Base-by-base conservation (phyloP, 1,284 basidiomycete genomes). In the Leccinum holopus region DNA sequence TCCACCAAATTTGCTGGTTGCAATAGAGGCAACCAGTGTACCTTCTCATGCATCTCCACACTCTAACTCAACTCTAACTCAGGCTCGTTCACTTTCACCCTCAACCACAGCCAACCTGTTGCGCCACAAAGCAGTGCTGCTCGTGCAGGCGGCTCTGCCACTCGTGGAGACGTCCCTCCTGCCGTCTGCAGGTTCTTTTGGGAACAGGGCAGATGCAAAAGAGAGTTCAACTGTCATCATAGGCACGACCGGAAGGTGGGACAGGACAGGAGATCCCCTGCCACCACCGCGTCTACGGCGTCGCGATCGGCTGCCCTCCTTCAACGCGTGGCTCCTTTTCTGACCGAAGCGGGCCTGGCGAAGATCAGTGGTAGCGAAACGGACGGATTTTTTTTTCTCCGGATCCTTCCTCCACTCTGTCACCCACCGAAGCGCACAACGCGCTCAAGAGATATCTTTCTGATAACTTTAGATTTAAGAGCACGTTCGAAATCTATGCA, bases 391-490 rank as follows among this genome's bases (percentile, higher is more conserved):
- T 77, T 78, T 77, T 78, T 56, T 64, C 73, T 21, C 66, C 64
- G 8, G 68, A 76, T 59, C 0, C 59, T 5, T 58, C 66, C 0
- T 57, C 63, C 14, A 70, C 68, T 0, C 66, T 81, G 41, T 78
- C 79, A 5, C 86, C 86, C 0, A 73, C 75, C 32, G 78, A 85
- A 60, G 81, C 81, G 0, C 86, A 88, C 49, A 81, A 81, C 53
- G 66, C 73, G 25, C 68, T 88, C 33, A 81, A 80, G 61, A 67
- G 61, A 44, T 87, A 80, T 67, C 72, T 84, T 12, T 57, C 53
- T 9, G 81, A 85, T 55, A 65, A 72, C 28, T 87, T 79, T 68
- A 68, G 69, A 41, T 87, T 89, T 65, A 68, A 67, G 0, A 70
- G 52, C 1, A 71, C 81, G 0, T 72, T 75, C 25, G 74, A 82